Percentiles rank a stretch among this genome's conserved stretches.
phyloP scores from a whole-genome alignment of 768 basidiomycete species.

The Russula abietina region DNA sequence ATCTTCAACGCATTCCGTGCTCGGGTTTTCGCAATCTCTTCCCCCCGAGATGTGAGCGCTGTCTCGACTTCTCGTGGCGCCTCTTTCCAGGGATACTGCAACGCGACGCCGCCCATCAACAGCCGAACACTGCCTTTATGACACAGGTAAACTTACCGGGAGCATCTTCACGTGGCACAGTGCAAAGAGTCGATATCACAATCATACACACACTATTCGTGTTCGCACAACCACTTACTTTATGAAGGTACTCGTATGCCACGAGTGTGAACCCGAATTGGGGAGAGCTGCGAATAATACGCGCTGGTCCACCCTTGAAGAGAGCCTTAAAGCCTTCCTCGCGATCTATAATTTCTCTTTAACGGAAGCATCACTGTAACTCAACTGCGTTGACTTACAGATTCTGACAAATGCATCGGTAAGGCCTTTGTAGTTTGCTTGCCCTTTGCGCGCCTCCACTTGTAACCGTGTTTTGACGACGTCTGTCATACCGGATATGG shows the following conservation, averaged over 20 bases:
- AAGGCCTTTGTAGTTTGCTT: slow-evolving; percentile 87
- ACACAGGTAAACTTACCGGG: slow-evolving; percentile 17
- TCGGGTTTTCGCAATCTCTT: slow-evolving; percentile 82
- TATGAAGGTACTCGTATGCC: slow-evolving; percentile 68
- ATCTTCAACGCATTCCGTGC: slow-evolving; percentile 95
- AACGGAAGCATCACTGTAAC: not conserved
- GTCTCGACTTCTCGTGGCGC: slow-evolving; percentile 64
- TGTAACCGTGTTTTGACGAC: slow-evolving; percentile 97
- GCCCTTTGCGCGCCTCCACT: slow-evolving; percentile 85
- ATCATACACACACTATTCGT: not conserved
- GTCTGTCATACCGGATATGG: slow-evolving; percentile 42
- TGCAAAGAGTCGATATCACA: not conserved
- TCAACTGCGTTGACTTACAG: slow-evolving; percentile 42
- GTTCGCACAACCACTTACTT: slow-evolving; percentile 34
- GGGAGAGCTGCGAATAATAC: slow-evolving; percentile 80
- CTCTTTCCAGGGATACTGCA: slow-evolving; percentile 77
- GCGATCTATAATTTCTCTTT: slow-evolving; percentile 44
- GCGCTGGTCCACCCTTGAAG: slow-evolving; percentile 89
- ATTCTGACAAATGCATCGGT: slow-evolving; percentile 88
- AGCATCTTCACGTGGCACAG: slow-evolving; percentile 8
- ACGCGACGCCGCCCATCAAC: slow-evolving; percentile 24
- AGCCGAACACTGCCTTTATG: slow-evolving; percentile 1
- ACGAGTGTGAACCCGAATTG: slow-evolving; percentile 94
- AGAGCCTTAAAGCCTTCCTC: slow-evolving; percentile 88
- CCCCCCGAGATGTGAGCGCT: slow-evolving; percentile 59